Conservation (phyloP, 352 stramenopile genomes). For the Globisporangium emineosum region DNA sequence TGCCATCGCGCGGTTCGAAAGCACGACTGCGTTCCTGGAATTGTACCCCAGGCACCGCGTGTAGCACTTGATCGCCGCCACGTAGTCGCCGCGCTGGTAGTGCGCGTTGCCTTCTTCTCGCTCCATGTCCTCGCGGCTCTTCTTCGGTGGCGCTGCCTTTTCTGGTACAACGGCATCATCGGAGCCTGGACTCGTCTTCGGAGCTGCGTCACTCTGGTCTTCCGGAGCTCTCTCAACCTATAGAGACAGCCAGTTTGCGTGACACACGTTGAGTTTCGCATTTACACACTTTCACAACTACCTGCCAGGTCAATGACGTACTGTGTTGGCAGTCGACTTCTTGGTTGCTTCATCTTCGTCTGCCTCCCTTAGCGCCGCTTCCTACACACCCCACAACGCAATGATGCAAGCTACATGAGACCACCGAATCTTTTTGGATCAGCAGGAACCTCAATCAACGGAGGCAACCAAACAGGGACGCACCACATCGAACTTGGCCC, state of each 20-base stretch:
- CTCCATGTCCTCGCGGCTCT: slow-evolving; percentile 68
- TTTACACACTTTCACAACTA: not conserved
- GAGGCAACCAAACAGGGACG: not conserved
- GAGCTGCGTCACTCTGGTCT: not conserved
- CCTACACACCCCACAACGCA: slow-evolving; percentile 21
- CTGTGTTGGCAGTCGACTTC: not conserved
- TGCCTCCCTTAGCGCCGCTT: slow-evolving; percentile 43
- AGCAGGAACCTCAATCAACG: not conserved
- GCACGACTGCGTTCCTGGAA: slow-evolving; percentile 61
- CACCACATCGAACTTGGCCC: slow-evolving; percentile 88
- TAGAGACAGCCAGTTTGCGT: not conserved
- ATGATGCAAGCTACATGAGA: not conserved
- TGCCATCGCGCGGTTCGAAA: slow-evolving; percentile 91
- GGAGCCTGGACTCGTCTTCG: too few relatives aligned
- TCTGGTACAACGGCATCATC: not conserved
- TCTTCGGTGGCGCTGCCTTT: not conserved
- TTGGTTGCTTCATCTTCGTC: slow-evolving; percentile 22
- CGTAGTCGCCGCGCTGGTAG: slow-evolving; percentile 84
- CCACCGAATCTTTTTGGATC: not conserved
- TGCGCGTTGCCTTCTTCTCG: slow-evolving; percentile 91
- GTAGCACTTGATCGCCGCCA: slow-evolving; percentile 89
- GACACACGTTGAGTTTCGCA: not conserved
- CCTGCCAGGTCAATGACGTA: not conserved
- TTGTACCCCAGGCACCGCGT: slow-evolving; percentile 80
- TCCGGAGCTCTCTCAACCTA: not conserved